A percentile compares a stretch with the other conserved stretches of the same genome.
phyloP scores from a whole-genome alignment of 148 eudicot species.

The Rhododendron molle region DNA sequence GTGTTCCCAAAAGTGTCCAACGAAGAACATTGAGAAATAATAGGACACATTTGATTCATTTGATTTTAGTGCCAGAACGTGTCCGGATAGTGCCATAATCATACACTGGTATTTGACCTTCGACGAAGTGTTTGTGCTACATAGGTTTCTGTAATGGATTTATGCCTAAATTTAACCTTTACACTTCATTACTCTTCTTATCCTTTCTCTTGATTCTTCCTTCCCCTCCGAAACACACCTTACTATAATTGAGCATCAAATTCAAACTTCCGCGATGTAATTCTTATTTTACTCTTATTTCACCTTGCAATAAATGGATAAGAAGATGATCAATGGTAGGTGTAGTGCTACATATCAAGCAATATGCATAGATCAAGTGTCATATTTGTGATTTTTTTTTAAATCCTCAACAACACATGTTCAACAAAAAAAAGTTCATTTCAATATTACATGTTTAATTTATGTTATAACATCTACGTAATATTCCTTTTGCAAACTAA shows the following conservation, averaged over 20 bases:
- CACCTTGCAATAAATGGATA: not conserved
- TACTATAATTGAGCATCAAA: not conserved
- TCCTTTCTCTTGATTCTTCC: not conserved
- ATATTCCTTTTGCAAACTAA: not conserved
- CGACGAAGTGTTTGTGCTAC: too few species aligned
- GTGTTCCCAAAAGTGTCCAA: too few species aligned
- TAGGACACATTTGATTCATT: too few species aligned
- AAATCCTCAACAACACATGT: not conserved
- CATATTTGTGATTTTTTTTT: not conserved
- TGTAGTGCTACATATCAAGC: not conserved
- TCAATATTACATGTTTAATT: not conserved
- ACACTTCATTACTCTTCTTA: not conserved
- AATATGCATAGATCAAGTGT: not conserved
- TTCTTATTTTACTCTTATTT: not conserved
- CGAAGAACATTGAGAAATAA: too few species aligned
- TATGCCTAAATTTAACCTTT: not conserved
- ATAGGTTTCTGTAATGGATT: too few species aligned
- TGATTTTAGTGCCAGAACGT: too few species aligned
- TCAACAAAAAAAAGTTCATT: not conserved
- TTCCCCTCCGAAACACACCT: not conserved
- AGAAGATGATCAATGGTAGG: not conserved
- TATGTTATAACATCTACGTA: not conserved
- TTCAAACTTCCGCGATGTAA: not conserved
- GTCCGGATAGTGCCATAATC: too few species aligned
- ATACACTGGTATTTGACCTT: too few species aligned